Conservation (phyloP, 768 basidiomycete species). For the Hericium alpestre region DNA sequence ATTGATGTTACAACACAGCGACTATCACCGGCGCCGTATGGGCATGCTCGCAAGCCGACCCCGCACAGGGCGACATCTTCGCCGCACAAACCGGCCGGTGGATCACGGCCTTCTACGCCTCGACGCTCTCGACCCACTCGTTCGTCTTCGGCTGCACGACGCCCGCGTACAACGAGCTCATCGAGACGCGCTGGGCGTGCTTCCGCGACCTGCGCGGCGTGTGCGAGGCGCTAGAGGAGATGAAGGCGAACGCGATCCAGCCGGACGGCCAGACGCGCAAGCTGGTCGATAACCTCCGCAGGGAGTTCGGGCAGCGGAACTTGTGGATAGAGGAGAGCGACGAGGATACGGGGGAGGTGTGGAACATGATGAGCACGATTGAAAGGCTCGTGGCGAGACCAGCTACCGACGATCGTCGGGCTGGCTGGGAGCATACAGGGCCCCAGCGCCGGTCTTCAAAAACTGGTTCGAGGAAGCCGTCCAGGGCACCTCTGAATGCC, state of each 20-base stretch:
- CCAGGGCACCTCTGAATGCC: no score
- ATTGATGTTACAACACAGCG: not conserved
- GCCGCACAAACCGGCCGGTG: not conserved
- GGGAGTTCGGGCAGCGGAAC: not conserved
- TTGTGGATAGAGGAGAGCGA: not conserved
- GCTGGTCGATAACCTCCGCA: not conserved
- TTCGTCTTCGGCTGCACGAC: conserved; percentile 89
- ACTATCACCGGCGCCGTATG: not conserved
- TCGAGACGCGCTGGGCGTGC: conserved; percentile 73
- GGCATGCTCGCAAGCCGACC: not conserved
- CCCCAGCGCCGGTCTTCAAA: no score
- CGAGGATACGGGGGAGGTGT: not conserved
- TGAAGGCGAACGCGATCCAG: not conserved
- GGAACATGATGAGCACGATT: not conserved
- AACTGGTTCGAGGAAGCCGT: no score
- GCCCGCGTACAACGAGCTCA: conserved; percentile 77
- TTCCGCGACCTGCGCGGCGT: conserved; percentile 17
- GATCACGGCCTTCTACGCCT: conserved; percentile 1
- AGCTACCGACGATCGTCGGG: no score
- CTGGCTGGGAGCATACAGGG: no score
- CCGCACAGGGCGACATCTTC: not conserved
- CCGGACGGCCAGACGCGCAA: not conserved
- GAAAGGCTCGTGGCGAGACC: not conserved
- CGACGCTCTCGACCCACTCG: conserved; percentile 57
- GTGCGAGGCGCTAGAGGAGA: not conserved